These are phyloP conservation scores for Ophiostoma perfectum DNA, from an alignment of 2,329 filamentous ascomycete species.

Conservation along the genomic window DNA sequence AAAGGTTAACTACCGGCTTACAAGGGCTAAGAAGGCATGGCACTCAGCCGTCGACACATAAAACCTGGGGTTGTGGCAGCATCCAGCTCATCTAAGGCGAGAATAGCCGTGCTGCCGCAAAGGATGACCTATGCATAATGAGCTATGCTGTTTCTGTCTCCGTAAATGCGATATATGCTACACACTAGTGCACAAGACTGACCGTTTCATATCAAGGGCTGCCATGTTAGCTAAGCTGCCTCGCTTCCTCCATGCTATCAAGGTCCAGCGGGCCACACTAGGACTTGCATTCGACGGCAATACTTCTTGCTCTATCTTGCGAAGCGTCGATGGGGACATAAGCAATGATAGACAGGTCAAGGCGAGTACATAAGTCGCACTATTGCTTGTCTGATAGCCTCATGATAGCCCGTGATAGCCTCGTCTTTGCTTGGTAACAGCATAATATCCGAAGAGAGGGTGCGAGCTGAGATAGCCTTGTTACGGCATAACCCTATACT, in stretches of 20 bases:
- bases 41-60: not conserved
- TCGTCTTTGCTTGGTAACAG: not conserved
- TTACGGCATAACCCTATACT: too few species aligned
- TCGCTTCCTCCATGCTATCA: conserved; percentile 1
- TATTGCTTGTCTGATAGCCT: conserved; percentile 6
- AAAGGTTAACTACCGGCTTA: not conserved
- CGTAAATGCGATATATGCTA: not conserved
- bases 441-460: not conserved
- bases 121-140: not conserved
- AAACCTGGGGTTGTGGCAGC: not conserved
- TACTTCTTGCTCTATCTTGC: too few species aligned
- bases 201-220: conserved; percentile 1
- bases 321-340: too few species aligned
- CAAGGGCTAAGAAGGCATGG: not conserved
- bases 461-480: not conserved
- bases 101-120: not conserved
- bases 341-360: not conserved
- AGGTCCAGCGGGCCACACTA: not conserved
- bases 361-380: not conserved
- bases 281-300: too few species aligned
- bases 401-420: not conserved
- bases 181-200: not conserved
- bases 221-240: not conserved
- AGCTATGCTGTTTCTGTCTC: conserved; percentile 1
- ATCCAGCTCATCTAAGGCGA: not conserved